A percentile compares a stretch with the other conserved stretches of the same genome.
These are phyloP conservation scores for Coemansia sp. DNA, from an alignment of 192 early-diverging fungal genomes.

Conservation along the genomic window DNA sequence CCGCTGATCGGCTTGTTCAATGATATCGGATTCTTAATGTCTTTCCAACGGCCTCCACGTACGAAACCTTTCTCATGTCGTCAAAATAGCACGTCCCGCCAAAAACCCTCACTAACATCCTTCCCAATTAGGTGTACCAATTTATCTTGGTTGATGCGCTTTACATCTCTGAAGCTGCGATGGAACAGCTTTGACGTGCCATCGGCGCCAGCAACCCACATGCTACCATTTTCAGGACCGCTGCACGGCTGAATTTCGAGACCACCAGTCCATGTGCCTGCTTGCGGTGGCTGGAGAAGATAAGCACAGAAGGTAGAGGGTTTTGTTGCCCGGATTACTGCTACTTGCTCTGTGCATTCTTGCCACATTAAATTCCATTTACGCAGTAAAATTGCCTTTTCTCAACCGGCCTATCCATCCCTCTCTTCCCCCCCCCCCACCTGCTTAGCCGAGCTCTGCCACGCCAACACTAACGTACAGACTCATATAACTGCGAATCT, in stretches of 20 bases:
- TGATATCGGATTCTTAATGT: too few species aligned
- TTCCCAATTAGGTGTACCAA: background rate
- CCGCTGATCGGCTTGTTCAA: slow-evolving; percentile 8
- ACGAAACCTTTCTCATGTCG: too few species aligned
- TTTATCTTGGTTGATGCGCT: background rate
- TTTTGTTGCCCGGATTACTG: background rate
- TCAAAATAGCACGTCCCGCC: too few species aligned
- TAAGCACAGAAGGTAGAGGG: background rate
- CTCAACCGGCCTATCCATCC: background rate
- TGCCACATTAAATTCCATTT: background rate
- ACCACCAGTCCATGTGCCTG: background rate
- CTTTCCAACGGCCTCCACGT: too few species aligned
- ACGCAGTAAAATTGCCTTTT: slow-evolving; percentile 17
- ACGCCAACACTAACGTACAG: background rate
- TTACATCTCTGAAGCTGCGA: background rate
- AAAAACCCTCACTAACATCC: too few species aligned
- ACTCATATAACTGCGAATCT: slow-evolving; percentile 10
- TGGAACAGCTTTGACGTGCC: background rate
- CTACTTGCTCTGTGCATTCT: background rate
- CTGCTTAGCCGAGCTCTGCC: background rate
- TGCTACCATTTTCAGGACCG: slow-evolving; percentile 1
- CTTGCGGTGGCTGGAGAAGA: background rate
- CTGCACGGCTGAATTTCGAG: slow-evolving; percentile 1
- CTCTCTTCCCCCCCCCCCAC: too few species aligned
- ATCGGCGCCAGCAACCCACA: slow-evolving; percentile 5